These are phyloP conservation scores for Coleophoma cylindrospora DNA, from an alignment of 2,329 filamentous ascomycete genomes.

Conservation along the genomic window DNA sequence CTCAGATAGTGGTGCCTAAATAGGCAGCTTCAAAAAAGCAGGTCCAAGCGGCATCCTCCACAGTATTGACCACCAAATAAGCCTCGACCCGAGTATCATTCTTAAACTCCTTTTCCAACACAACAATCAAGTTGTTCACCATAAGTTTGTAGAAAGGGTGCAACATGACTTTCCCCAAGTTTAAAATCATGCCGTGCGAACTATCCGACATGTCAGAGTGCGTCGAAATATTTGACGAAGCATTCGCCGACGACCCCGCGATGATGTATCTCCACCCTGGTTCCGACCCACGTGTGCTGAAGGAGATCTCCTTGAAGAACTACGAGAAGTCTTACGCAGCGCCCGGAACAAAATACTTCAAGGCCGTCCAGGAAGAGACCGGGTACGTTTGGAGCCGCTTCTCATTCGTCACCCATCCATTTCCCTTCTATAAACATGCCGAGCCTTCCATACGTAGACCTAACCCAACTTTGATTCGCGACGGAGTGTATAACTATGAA, in stretches of 20 bases:
- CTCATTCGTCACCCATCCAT: too few relatives aligned
- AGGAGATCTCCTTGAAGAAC: background rate
- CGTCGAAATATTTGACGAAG: conserved; percentile 1
- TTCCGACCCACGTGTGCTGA: background rate
- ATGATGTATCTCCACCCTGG: conserved; percentile 1
- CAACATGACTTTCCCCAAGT: background rate
- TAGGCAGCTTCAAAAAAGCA: background rate
- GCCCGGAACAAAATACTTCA: conserved; percentile 1
- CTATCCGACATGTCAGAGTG: background rate
- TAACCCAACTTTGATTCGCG: too few relatives aligned
- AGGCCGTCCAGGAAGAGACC: background rate
- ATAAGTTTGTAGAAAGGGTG: too few relatives aligned
- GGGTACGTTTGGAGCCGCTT: background rate
- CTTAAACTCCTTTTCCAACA: background rate
- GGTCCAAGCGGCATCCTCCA: background rate
- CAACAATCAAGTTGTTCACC: background rate
- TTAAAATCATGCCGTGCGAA: background rate
- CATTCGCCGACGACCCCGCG: background rate
- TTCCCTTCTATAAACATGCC: too few relatives aligned
- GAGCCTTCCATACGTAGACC: too few relatives aligned
- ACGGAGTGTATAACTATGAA: too few relatives aligned
- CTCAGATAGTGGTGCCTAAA: background rate
- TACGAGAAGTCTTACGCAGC: background rate
- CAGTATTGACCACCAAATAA: background rate
- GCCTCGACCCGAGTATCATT: background rate